Evolutionary conservation across 257 asterid genomes (phyloP).

Genomic region (Nicotiana obtusifolia): DNA sequence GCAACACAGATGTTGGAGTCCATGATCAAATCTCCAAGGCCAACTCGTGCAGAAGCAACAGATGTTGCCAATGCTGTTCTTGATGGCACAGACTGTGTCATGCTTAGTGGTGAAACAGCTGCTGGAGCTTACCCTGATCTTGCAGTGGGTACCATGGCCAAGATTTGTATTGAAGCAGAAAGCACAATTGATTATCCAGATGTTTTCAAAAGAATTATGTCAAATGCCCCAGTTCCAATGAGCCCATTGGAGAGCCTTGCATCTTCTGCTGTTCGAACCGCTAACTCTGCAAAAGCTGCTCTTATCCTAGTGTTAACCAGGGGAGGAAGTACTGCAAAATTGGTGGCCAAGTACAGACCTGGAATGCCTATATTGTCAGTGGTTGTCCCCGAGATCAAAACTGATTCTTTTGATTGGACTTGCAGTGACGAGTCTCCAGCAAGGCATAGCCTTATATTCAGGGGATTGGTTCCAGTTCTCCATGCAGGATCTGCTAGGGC

Average conservation of each 20-base stretch:
- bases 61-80: slow-evolving; percentile 91
- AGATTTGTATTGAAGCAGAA: slow-evolving; percentile 79
- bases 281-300: slow-evolving; percentile 65
- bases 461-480: slow-evolving; percentile 72
- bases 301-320: slow-evolving; percentile 71
- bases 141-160: slow-evolving; percentile 84
- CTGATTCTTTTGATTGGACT: slow-evolving; percentile 79
- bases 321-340: slow-evolving; percentile 81
- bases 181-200: slow-evolving; percentile 68
- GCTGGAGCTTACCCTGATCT: slow-evolving; percentile 94
- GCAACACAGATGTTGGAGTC: slow-evolving; percentile 95
- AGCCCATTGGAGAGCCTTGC: slow-evolving; percentile 84
- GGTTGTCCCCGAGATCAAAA: slow-evolving; percentile 76
- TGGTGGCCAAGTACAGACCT: slow-evolving; percentile 83
- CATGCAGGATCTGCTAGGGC: slow-evolving; percentile 88
- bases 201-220: slow-evolving; percentile 60
- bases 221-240: slow-evolving; percentile 83
- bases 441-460: slow-evolving; percentile 69
- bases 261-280: slow-evolving; percentile 75
- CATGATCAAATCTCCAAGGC: slow-evolving; percentile 89
- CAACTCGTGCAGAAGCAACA: slow-evolving; percentile 90
- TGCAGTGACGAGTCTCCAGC: slow-evolving; percentile 88
- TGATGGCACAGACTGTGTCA: slow-evolving; percentile 87
- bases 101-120: slow-evolving; percentile 95
- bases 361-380: slow-evolving; percentile 76